phyloP scores from a whole-genome alignment of 2,329 filamentous ascomycete species.

The Colletotrichum filicis region DNA sequence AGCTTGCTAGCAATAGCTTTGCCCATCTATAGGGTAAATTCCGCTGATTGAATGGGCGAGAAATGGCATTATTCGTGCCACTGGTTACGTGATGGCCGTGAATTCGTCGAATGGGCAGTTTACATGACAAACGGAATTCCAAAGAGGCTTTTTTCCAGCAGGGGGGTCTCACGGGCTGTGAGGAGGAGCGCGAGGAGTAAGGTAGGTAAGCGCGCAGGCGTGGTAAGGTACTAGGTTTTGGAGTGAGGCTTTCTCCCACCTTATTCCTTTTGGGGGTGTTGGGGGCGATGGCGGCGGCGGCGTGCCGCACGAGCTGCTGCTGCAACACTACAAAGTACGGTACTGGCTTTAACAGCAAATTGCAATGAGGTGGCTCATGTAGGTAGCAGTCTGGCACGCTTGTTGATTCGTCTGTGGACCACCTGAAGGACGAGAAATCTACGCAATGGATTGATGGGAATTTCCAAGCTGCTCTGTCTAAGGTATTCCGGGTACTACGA shows the following conservation, averaged over 20 bases:
- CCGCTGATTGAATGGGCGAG: no score
- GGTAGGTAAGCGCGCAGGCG: not conserved
- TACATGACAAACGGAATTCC: constrained; percentile 35
- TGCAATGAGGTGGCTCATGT: no score
- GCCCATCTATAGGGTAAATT: not conserved
- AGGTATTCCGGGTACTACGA: no score
- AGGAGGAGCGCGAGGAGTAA: not conserved
- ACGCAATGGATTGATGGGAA: no score
- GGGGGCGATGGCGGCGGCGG: no score
- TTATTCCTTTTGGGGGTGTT: not conserved
- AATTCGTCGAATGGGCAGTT: constrained; percentile 32
- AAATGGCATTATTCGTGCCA: constrained; percentile 32
- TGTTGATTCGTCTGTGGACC: no score
- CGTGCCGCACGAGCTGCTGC: no score
- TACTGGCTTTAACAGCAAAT: no score
- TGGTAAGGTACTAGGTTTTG: not conserved
- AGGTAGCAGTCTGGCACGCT: no score
- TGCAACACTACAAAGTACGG: no score
- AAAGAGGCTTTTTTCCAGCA: not conserved
- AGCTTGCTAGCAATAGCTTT: not conserved
- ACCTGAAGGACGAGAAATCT: no score
- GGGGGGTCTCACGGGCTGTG: not conserved
- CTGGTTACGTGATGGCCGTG: constrained; percentile 28
- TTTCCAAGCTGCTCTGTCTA: no score
- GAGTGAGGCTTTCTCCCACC: not conserved